Base-by-base conservation (phyloP, 2,329 filamentous ascomycete species). In the Dendrostoma leiphaemia region DNA sequence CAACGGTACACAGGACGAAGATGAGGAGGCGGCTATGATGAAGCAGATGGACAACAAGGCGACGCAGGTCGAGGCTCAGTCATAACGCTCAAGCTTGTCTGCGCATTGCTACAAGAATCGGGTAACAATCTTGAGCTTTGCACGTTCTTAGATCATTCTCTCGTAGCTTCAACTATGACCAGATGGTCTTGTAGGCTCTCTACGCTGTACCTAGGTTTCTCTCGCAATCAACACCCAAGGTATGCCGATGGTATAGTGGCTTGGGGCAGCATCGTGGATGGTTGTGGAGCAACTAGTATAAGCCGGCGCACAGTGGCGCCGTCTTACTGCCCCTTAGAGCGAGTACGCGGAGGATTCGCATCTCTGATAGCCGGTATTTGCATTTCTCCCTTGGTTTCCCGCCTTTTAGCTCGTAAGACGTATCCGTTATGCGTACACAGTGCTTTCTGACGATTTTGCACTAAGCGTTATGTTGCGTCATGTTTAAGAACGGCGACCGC, bases 31-130 rank as follows among this genome's bases (percentile, higher is more conserved):
- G 2, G 50, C 35, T 34, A 66, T 77, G 61, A 77, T 78, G 71
- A 67, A 70, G 46, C 62, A 59, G 55, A 65, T 74, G 66, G 71
- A 73, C 51, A 65, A 66, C 48, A 69, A 60, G 54, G 65, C 67
- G 31, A 66, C 64, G 6, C 56, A 60, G 38, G 61, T 69, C 61
- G 65, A 65, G 43, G 58, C 52, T 34, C 31, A 53, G 24, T 28
- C 46, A 19, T 56, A 45, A 53, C n/a, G n/a, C n/a, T n/a, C n/a
- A n/a, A n/a, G n/a, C n/a, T n/a, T n/a, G n/a, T n/a, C n/a, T n/a
- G n/a, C n/a, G n/a, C n/a, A n/a, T n/a, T n/a, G n/a, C n/a, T n/a
- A n/a, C n/a, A n/a, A n/a, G n/a, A n/a, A n/a, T n/a, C n/a, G n/a
- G n/a, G n/a, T n/a, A n/a, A n/a, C n/a, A n/a, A n/a, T n/a, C n/a